Percentiles rank a stretch among this genome's conserved stretches.
phyloP scores from a whole-genome alignment of 176 grass and related monocot genomes.

The Eremochloa ophiuroides region DNA sequence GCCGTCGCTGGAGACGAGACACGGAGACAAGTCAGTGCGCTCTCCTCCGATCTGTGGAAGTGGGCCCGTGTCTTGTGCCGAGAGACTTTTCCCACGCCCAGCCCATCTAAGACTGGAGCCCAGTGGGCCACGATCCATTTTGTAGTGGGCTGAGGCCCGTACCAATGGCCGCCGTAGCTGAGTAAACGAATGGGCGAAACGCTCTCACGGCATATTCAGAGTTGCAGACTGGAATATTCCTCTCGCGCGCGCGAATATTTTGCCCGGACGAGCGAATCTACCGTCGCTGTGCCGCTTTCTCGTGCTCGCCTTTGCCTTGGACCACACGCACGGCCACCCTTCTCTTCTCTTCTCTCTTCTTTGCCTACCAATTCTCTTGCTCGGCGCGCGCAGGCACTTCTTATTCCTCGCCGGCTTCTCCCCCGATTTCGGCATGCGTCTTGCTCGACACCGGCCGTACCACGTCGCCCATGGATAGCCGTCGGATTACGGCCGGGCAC shows the following conservation, averaged over 20 bases:
- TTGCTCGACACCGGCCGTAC: neutral
- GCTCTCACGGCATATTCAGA: neutral
- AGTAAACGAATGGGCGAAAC: rapidly evolving
- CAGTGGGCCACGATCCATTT: neutral
- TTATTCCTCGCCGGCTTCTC: neutral
- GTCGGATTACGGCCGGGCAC: too few species aligned
- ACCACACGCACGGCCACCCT: neutral
- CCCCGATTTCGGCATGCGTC: neutral
- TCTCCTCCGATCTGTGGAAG: neutral
- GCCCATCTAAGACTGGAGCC: neutral
- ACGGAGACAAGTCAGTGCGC: neutral
- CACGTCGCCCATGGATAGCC: too few species aligned
- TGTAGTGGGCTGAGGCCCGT: neutral
- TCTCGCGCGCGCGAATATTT: constrained; percentile 29
- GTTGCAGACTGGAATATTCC: constrained; percentile 22
- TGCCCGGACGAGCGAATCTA: constrained; percentile 31
- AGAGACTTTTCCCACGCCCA: neutral
- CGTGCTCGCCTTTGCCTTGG: neutral
- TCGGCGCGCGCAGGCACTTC: neutral
- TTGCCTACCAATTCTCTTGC: neutral
- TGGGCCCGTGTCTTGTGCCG: neutral
- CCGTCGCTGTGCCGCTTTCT: neutral
- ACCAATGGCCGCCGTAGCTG: neutral
- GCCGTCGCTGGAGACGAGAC: constrained; percentile 17
- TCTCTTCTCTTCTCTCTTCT: neutral